Evolutionary conservation across 768 basidiomycete genomes (phyloP).

Genomic region (Lentinula detonsa): DNA sequence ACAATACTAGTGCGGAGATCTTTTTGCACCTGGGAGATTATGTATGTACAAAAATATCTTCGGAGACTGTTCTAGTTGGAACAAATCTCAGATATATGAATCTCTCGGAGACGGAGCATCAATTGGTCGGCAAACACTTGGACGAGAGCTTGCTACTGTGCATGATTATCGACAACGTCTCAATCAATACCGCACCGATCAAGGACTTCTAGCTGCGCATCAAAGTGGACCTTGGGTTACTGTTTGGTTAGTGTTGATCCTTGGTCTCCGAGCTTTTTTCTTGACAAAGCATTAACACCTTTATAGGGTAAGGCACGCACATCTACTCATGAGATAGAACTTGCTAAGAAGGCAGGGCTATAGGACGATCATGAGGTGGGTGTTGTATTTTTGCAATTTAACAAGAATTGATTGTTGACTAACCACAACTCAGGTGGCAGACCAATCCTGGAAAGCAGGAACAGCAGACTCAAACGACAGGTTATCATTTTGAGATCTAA

Average conservation of each 20-base stretch:
- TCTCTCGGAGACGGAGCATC: conserved; percentile 34
- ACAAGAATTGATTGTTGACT: not conserved
- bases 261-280: not conserved
- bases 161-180: conserved; percentile 48
- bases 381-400: not conserved
- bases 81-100: conserved; percentile 38
- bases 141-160: conserved; percentile 51
- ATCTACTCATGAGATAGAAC: not conserved
- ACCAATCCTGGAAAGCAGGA: conserved; percentile 53
- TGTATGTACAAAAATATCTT: conserved; percentile 21
- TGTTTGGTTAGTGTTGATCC: conserved; percentile 32
- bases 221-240: conserved; percentile 49
- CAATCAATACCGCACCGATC: conserved; percentile 48
- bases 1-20: conserved; percentile 44
- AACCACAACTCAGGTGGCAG: conserved; percentile 33
- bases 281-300: not conserved
- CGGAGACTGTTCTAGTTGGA: not conserved
- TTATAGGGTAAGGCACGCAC: not conserved
- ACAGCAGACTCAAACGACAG: conserved; percentile 42
- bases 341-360: not conserved
- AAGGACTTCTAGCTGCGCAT: conserved; percentile 41
- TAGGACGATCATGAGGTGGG: conserved; percentile 48
- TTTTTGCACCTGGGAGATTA: conserved; percentile 59
- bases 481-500: not conserved
- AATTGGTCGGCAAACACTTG: conserved; percentile 44